Evolutionary conservation across 352 stramenopile species (phyloP).

Genomic region (Pythium biforme): DNA sequence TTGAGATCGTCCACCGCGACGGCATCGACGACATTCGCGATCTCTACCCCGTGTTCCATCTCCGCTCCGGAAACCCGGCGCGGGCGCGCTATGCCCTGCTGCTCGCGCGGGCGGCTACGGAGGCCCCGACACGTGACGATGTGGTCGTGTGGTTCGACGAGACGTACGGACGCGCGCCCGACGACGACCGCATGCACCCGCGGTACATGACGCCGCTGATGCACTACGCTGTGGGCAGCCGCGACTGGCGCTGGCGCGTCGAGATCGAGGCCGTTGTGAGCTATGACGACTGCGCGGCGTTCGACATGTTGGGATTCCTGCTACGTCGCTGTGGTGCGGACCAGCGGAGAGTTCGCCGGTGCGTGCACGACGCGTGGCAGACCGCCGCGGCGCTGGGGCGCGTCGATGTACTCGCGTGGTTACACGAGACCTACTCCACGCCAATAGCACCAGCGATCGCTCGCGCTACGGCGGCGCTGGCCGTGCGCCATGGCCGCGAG

Average conservation of each 20-base stretch:
- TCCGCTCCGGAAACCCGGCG: neutral
- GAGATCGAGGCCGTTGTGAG: neutral
- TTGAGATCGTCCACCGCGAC: no score
- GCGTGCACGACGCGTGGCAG: neutral
- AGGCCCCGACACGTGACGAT: neutral
- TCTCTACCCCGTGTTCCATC: no score
- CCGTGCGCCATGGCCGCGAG: neutral
- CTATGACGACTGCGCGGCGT: neutral
- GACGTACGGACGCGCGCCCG: neutral
- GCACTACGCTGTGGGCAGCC: no score
- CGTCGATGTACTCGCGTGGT: neutral
- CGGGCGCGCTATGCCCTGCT: neutral
- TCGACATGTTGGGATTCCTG: neutral
- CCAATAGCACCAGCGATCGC: neutral
- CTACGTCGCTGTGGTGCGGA: neutral
- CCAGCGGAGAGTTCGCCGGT: neutral
- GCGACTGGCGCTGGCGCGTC: neutral
- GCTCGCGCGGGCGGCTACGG: neutral
- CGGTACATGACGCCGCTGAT: neutral
- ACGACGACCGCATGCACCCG: neutral
- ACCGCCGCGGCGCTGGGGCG: neutral
- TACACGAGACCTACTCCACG: neutral
- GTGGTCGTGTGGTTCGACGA: neutral
- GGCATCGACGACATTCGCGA: no score
- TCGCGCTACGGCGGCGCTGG: neutral